Conservation (phyloP, 2,329 filamentous ascomycete genomes). For the Rutstroemia sp. region DNA sequence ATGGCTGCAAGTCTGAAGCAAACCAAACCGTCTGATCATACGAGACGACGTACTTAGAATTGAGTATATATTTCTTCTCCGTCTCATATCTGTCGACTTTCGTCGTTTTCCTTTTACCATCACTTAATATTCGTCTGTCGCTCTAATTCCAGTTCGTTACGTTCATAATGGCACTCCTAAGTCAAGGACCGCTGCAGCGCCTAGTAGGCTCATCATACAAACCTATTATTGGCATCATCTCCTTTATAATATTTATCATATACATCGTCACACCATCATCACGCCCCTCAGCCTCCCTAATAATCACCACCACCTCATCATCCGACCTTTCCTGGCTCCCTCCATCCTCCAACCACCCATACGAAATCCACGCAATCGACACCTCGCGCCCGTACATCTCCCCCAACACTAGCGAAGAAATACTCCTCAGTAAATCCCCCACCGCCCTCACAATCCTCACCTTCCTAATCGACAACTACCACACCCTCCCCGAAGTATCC, state of each 20-base stretch:
- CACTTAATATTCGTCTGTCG: background rate
- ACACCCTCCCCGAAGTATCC: constrained; percentile 47
- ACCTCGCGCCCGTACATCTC: constrained; percentile 36
- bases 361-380: constrained; percentile 22
- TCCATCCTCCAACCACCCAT: constrained; percentile 2
- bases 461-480: constrained; percentile 49
- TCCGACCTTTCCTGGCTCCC: constrained; percentile 28
- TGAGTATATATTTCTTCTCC: background rate
- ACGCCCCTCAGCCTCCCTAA: constrained; percentile 26
- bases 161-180: background rate
- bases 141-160: background rate
- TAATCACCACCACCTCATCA: constrained; percentile 41
- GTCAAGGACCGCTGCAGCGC: no score
- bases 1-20: constrained; percentile 4
- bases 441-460: constrained; percentile 48
- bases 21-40: background rate
- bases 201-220: background rate
- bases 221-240: constrained; percentile 6
- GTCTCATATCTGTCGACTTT: background rate
- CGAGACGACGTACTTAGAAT: background rate
- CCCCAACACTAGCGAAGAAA: background rate
- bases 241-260: constrained; percentile 1
- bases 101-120: background rate
- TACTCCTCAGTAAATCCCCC: constrained; percentile 40
- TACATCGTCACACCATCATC: constrained; percentile 5